Percentiles rank a stretch among this genome's conserved stretches.
phyloP scores from a whole-genome alignment of 352 stramenopile genomes.

The Pythium rishiriense region DNA sequence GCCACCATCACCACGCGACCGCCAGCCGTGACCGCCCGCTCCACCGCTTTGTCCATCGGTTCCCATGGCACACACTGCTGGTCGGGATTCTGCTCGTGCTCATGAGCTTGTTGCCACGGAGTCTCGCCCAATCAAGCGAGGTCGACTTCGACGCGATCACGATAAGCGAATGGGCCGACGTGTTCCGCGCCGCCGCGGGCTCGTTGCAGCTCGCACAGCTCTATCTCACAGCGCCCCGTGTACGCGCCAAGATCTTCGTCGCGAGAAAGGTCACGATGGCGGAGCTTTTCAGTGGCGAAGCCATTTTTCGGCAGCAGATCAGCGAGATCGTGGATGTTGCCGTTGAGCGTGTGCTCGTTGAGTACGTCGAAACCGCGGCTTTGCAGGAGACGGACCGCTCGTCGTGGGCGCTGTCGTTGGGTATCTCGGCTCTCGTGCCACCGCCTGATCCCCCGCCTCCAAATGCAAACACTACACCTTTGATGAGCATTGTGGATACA shows the following conservation, averaged over 20 bases:
- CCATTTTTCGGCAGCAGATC: conserved; percentile 30
- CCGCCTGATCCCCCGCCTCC: background rate
- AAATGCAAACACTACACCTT: background rate
- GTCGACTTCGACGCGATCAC: conserved; percentile 14
- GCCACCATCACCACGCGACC: background rate
- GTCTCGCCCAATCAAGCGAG: background rate
- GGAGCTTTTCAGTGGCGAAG: conserved; percentile 29
- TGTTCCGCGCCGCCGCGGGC: conserved; percentile 3
- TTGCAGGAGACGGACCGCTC: conserved; percentile 13
- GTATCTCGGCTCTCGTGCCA: conserved; percentile 30
- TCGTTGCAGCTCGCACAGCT: conserved; percentile 21
- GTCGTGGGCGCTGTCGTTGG: conserved; percentile 25
- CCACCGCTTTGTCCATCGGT: background rate
- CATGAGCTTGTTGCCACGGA: background rate
- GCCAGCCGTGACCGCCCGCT: background rate
- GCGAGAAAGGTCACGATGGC: conserved; percentile 27
- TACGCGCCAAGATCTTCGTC: conserved; percentile 34
- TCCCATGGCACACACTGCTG: background rate
- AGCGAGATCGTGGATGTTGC: conserved; percentile 27
- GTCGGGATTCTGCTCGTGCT: background rate
- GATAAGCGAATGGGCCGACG: conserved; percentile 10
- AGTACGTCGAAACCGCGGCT: conserved; percentile 33
- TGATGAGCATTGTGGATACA: conserved; percentile 13
- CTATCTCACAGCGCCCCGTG: conserved; percentile 25
- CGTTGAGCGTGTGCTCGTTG: conserved; percentile 24